A percentile compares a stretch with the other conserved stretches of the same genome.
Conservation (phyloP, 257 asterid genomes). For the Nicotiana sylvestris region DNA sequence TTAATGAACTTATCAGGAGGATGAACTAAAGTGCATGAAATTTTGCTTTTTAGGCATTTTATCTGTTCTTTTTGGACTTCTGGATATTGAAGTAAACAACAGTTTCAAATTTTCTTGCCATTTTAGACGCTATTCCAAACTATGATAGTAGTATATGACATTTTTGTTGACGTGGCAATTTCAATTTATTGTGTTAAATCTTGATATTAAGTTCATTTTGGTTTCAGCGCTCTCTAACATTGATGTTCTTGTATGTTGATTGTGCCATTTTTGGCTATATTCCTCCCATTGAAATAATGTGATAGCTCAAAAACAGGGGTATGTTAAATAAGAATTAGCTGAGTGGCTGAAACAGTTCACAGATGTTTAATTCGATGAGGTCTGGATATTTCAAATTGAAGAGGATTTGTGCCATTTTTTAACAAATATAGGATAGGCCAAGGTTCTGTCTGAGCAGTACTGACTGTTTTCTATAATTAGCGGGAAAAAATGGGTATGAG, state of each 20-base stretch:
- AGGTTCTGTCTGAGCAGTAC: too few species aligned
- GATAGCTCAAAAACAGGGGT: too few species aligned
- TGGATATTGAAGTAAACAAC: background rate
- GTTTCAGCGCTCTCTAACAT: background rate
- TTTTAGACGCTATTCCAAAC: background rate
- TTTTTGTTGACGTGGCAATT: background rate
- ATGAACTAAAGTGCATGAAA: slow-evolving; percentile 32
- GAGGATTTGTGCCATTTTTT: too few species aligned
- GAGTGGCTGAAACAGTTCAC: too few species aligned
- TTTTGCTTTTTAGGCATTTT: background rate
- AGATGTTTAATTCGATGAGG: too few species aligned
- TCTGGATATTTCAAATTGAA: too few species aligned
- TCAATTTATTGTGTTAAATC: background rate
- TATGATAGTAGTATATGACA: slow-evolving; percentile 10
- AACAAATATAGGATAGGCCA: too few species aligned
- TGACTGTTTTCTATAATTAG: too few species aligned
- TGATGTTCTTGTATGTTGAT: background rate
- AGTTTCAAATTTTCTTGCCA: background rate
- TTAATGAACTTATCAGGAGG: slow-evolving; percentile 50
- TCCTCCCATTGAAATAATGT: background rate
- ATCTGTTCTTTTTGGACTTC: background rate
- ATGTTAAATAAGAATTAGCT: too few species aligned
- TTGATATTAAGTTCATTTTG: background rate
- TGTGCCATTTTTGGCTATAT: background rate
- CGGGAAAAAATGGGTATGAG: too few species aligned